Base-by-base conservation (phyloP, 192 early-diverging fungal genomes). In the Coemansia sp. region DNA sequence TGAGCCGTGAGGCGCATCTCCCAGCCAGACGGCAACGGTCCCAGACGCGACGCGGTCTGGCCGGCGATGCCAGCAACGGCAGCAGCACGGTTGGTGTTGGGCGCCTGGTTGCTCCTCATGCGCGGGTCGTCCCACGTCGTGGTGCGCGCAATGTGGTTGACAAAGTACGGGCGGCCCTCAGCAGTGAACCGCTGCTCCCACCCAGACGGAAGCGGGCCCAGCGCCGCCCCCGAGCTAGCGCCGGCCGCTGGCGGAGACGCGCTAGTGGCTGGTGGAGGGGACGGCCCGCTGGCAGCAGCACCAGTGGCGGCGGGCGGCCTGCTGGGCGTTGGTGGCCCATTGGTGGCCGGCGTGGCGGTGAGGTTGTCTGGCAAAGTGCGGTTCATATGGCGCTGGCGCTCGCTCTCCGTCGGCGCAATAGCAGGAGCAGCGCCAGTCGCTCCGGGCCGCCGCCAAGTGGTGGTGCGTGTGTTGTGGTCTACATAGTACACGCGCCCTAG, bases 1-100 rank as follows among this genome's bases (percentile, higher is more conserved):
- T 93, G 96, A 65, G 89, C 91, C 10, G 95, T 99, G 52, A 94
- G 85, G 16, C 96, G 88, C 96, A 99, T 98, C 72, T 99, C 97
- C 97, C 97, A 99, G 20, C 96, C 96, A 37, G 91, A 92, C 14
- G 97, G 97, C 64, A 99, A 77, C 47, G 95, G 91, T 0, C 96
- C 96, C 6, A 98, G 79, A 16, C 71, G 75, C 68, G 72, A 73
- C n/a, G 75, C 83, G 11, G 71, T 81, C 62, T 76, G 76, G 13
- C 71, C 71, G 18, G 82, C 82, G 34, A 75, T 72, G 36, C 64
- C 70, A n/a, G 76, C 69, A 2, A 78, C 76, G 1, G 75, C 76
- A 5, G 73, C 68, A 8, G 73, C 77, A 36, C 73, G 73, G 73
- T 72, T 73, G 58, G 63, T 50, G 61, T 37, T 71, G 33, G 74